A percentile compares a stretch with the other conserved stretches of the same genome.
Conservation (phyloP, 768 basidiomycete genomes). For the Zangia roseola region DNA sequence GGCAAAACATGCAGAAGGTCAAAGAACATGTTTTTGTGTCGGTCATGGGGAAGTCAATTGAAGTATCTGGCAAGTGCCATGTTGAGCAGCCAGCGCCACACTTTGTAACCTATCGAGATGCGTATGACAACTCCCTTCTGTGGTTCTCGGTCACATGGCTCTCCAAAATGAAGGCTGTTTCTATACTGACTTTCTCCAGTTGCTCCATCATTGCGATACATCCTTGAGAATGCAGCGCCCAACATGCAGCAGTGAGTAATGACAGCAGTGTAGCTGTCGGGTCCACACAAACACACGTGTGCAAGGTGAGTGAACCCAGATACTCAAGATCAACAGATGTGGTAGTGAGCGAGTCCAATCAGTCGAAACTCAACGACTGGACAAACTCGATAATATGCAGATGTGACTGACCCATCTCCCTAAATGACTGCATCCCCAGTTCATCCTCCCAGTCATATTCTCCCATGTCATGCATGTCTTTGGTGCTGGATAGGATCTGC, state of each 20-base stretch:
- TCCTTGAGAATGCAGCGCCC: conserved; percentile 65
- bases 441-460: conserved; percentile 40
- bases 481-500: conserved; percentile 76
- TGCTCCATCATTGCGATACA: conserved; percentile 60
- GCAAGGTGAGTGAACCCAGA: conserved; percentile 63
- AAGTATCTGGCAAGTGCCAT: conserved; percentile 86
- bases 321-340: conserved; percentile 60
- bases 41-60: conserved; percentile 74
- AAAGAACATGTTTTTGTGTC: conserved; percentile 84
- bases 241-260: conserved; percentile 59
- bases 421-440: conserved; percentile 47
- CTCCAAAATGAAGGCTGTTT: conserved; percentile 75
- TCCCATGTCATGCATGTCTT: conserved; percentile 44
- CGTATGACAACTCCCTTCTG: conserved; percentile 73
- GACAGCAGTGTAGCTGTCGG: conserved; percentile 62
- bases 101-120: conserved; percentile 68
- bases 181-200: conserved; percentile 61
- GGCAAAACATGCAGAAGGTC: conserved; percentile 87
- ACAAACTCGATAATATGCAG: conserved; percentile 86
- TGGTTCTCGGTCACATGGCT: conserved; percentile 89
- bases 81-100: conserved; percentile 86
- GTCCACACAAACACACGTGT: conserved; percentile 67
- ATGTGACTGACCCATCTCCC: conserved; percentile 76
- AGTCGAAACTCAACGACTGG: conserved; percentile 83
- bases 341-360: conserved; percentile 73